Evolutionary conservation across 2,329 filamentous ascomycete genomes (phyloP).

Genomic region (Pseudogymnoascus sp.): DNA sequence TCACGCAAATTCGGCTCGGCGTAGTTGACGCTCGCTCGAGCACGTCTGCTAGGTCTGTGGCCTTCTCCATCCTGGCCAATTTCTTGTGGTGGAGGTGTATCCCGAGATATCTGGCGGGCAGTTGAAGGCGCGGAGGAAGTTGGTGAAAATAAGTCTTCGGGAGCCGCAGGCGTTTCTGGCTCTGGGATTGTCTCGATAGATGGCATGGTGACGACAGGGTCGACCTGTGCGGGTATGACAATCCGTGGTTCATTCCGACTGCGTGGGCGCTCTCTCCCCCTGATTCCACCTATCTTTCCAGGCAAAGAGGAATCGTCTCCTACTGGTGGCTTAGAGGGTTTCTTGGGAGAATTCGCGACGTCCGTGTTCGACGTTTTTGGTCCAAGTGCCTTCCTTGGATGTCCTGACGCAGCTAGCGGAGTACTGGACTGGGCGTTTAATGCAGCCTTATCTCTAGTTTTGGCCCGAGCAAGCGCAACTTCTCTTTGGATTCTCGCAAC

Average conservation of each 20-base stretch:
- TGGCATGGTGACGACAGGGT: conserved; percentile 13
- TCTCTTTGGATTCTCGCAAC: conserved; percentile 17
- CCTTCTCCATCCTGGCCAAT: conserved; percentile 48
- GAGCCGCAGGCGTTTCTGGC: conserved; percentile 31
- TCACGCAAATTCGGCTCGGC: conserved; percentile 72
- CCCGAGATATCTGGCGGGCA: conserved; percentile 28
- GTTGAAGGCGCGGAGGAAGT: conserved; percentile 40
- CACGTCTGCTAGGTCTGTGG: conserved; percentile 57
- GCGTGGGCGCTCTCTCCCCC: conserved; percentile 14
- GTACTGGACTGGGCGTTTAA: background rate
- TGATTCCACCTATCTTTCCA: background rate
- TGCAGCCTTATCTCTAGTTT: conserved; percentile 18
- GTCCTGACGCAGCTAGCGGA: conserved; percentile 9
- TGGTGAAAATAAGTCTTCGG: conserved; percentile 35
- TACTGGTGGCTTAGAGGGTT: conserved; percentile 30
- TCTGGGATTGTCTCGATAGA: conserved; percentile 27
- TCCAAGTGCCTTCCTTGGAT: conserved; percentile 24
- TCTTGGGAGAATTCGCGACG: conserved; percentile 47
- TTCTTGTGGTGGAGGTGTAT: conserved; percentile 52
- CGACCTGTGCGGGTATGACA: conserved; percentile 9
- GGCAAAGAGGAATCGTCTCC: conserved; percentile 26
- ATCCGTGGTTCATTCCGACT: conserved; percentile 16
- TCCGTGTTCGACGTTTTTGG: conserved; percentile 53
- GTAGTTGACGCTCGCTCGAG: conserved; percentile 64
- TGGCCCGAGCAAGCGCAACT: conserved; percentile 19